Conservation (phyloP, 306 rosid genomes). For the Vigna reflexopilosa region DNA sequence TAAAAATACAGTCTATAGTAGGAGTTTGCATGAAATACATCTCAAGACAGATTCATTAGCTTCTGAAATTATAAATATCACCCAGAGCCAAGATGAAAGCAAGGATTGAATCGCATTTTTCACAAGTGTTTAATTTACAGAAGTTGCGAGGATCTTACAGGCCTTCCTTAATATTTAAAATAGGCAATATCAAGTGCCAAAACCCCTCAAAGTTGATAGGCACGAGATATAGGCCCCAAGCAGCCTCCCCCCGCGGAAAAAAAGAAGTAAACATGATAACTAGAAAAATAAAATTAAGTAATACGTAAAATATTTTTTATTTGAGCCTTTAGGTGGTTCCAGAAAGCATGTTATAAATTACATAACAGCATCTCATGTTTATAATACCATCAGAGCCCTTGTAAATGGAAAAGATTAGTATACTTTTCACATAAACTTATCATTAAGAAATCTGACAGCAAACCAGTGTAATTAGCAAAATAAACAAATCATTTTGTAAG, state of each 20-base stretch:
- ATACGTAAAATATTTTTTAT: background rate
- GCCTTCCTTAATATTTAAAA: background rate
- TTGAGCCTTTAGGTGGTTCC: constrained; percentile 5
- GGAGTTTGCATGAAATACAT: background rate
- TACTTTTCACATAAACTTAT: constrained; percentile 4
- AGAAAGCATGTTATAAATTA: background rate
- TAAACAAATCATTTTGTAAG: constrained; percentile 15
- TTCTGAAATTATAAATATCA: background rate
- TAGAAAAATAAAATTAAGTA: background rate
- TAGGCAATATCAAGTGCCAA: background rate
- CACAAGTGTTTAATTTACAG: background rate
- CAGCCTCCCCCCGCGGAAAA: background rate
- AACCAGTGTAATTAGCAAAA: background rate
- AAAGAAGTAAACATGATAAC: background rate
- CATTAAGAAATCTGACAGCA: constrained; percentile 21
- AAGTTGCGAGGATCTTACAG: too few relatives aligned
- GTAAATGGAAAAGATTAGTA: background rate
- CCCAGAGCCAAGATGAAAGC: constrained; percentile 12
- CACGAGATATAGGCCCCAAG: background rate
- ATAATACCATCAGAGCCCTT: constrained; percentile 2
- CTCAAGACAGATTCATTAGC: constrained; percentile 18
- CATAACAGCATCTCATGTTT: constrained; percentile 18
- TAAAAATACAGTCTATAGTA: background rate
- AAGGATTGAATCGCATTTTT: background rate
- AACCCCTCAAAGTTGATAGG: background rate